Percentiles rank a stretch among this genome's conserved stretches.
Conservation (phyloP, 2,329 filamentous ascomycete genomes). For the Cladosporium colombiae region DNA sequence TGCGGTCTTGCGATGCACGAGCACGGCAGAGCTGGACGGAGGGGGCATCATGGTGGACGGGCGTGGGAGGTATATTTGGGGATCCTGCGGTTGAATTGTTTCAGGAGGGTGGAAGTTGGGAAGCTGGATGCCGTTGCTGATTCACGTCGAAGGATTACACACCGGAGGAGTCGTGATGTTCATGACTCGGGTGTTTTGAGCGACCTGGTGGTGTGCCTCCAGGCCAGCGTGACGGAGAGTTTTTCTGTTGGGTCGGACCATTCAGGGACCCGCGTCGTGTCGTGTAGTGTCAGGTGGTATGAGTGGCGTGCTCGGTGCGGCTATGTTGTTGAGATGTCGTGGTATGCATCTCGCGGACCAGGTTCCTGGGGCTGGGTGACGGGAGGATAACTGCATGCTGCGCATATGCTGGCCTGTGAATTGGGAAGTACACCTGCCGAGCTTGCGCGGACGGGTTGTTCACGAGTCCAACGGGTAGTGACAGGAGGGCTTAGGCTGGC, state of each 20-base stretch:
- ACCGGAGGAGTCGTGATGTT: neutral
- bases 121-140: neutral
- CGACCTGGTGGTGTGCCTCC: neutral
- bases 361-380: conserved; percentile 16
- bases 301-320: conserved; percentile 17
- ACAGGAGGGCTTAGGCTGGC: neutral
- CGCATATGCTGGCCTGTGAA: conserved; percentile 14
- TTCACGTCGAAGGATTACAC: neutral
- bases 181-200: neutral
- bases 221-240: conserved; percentile 14
- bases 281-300: conserved; percentile 10
- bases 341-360: neutral
- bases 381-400: conserved; percentile 15
- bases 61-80: conserved; percentile 4
- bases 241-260: conserved; percentile 9
- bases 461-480: conserved; percentile 11
- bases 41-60: neutral
- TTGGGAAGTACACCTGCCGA: conserved; percentile 14
- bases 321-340: conserved; percentile 14
- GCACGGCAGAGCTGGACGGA: conserved; percentile 5
- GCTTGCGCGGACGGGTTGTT: conserved; percentile 15
- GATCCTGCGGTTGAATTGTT: conserved; percentile 5
- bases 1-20: conserved; percentile 3
- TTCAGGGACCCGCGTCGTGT: conserved; percentile 18
- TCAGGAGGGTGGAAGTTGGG: conserved; percentile 1